phyloP scores from a whole-genome alignment of 371 early-diverging fungal species.

The Circinella umbellata region DNA sequence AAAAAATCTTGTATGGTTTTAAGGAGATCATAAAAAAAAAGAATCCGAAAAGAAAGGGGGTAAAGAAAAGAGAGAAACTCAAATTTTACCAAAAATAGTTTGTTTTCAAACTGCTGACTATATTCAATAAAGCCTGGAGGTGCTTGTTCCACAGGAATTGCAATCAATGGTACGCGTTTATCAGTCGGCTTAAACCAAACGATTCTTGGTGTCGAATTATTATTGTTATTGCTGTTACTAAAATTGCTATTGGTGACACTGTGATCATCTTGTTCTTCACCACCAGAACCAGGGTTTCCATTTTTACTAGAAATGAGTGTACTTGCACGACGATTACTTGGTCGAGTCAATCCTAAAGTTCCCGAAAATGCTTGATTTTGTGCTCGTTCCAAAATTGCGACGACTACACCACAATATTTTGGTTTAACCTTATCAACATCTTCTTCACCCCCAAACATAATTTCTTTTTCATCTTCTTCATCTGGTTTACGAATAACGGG shows the following conservation, averaged over 20 bases:
- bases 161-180: constrained; percentile 78
- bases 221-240: constrained; percentile 14
- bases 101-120: constrained; percentile 57
- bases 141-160: constrained; percentile 73
- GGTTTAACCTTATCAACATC: constrained; percentile 58
- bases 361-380: constrained; percentile 66
- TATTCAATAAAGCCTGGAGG: constrained; percentile 69
- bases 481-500: constrained; percentile 47
- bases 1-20: too few relatives aligned
- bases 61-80: neutral
- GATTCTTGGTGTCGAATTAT: constrained; percentile 43
- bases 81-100: constrained; percentile 54
- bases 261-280: too few relatives aligned
- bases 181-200: constrained; percentile 91
- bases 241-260: neutral
- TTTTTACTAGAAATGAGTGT: neutral
- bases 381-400: constrained; percentile 67
- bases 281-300: too few relatives aligned
- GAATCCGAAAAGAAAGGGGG: neutral
- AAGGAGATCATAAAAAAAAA: too few relatives aligned
- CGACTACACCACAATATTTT: constrained; percentile 67
- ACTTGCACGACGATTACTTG: constrained; percentile 56
- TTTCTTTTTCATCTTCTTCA: constrained; percentile 61
- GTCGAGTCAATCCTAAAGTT: constrained; percentile 58
- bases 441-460: constrained; percentile 56